Evolutionary conservation across 2,329 filamentous ascomycete species (phyloP).

Genomic region (Fusarium marasasianum): DNA sequence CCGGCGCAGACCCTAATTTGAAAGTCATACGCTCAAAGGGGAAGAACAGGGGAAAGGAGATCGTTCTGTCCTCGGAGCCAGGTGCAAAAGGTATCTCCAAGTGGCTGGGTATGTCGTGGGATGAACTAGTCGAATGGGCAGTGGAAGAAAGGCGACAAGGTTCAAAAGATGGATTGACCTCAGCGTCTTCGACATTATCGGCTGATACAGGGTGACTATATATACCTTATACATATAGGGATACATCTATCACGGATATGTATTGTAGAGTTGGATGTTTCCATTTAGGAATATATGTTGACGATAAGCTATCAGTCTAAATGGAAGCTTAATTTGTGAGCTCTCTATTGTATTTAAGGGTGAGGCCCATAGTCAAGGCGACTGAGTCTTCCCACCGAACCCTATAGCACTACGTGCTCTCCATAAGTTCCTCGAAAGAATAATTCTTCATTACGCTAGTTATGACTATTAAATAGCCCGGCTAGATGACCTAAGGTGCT

Average conservation of each 20-base stretch:
- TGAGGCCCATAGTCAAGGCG: too few relatives aligned
- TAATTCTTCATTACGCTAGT: background rate
- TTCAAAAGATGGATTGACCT: fast-evolving
- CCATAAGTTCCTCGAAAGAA: background rate
- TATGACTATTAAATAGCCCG: fast-evolving
- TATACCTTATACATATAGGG: fast-evolving
- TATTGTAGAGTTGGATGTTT: too few relatives aligned
- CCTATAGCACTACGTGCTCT: too few relatives aligned
- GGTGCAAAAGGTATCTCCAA: background rate
- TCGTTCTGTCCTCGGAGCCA: background rate
- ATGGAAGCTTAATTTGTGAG: background rate
- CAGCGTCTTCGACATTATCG: fast-evolving
- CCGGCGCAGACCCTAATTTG: background rate
- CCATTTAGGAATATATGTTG: fast-evolving
- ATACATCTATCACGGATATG: background rate
- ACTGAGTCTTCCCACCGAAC: too few relatives aligned
- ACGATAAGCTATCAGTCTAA: fast-evolving
- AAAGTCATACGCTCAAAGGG: fast-evolving
- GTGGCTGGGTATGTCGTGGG: background rate
- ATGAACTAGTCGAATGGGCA: background rate
- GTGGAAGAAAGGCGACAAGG: background rate
- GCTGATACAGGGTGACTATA: fast-evolving
- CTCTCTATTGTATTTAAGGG: too few relatives aligned
- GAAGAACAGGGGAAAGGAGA: fast-evolving
- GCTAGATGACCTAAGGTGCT: background rate